Base-by-base conservation (phyloP, 768 basidiomycete genomes). In the Pleurotus djamor region DNA sequence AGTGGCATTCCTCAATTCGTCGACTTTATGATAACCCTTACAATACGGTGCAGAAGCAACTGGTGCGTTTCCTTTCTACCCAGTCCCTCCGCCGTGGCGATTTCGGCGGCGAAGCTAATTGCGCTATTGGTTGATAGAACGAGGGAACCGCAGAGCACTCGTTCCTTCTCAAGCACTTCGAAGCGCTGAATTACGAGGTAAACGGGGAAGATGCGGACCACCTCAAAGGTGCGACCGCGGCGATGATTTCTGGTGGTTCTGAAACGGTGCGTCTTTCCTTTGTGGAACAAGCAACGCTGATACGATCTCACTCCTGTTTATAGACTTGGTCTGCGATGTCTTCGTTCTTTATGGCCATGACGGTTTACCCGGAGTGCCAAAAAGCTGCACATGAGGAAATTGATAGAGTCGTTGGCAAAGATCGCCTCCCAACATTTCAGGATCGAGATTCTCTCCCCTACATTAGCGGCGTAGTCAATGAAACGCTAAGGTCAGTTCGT, bases 161-260 rank as follows among this genome's bases (percentile, higher is more conserved):
- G 21, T 28, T 28, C 21, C 21, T 28, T 28, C 21, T 28, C 21
- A 28, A 28, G 21, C 21, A 28, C 21, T 28, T 28, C 3, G 21
- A 65, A 9, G 64, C 35, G 52, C 36, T 12, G 52, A 28, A 52
- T 4, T 35, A 50, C 47, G 28, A 21, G 21, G 21, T 52, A 37
- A 57, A 17, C 56, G 32, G 49, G 45, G 52, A 58, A 21, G 56
- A 57, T 3, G 17, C 50, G 3, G 60, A 66, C 4, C 65, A 69
- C 38, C 65, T 71, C 48, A 68, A 68, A 43, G 59, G 63, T 12
- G 59, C 61, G 2, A 60, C 69, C 43, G 74, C 69, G 5, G 64
- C 69, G 16, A 72, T 75, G 28, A 78, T 73, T 50, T 68, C 65
- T n/a, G 79, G 70, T 37, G 79, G 74, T 1, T 67, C 74, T 17